Evolutionary conservation across 805 yeast genomes (phyloP), one percentile per base, ranked within the genome.

Genomic region (Priceomyces medius): DNA sequence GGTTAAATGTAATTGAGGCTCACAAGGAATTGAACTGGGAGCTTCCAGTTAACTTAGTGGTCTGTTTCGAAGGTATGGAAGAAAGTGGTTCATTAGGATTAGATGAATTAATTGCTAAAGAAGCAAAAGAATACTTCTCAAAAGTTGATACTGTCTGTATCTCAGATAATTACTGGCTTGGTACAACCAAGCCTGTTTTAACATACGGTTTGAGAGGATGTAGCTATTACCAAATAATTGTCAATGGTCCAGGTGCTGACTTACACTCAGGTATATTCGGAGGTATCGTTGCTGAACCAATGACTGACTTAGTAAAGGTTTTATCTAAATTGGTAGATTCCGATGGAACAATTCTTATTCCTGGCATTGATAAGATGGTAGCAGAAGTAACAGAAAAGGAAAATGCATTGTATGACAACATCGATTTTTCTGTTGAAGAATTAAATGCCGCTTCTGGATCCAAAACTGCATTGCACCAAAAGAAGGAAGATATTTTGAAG

Each of bases 1-100:
- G 99, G 99, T 77, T 93, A 61, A 91, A 93, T 62, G 84, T 83
- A 31, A 74, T 93, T 32, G 85, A 90, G 68, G 97, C 99, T 12
- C 97, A 93, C 68, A 81, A 76, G 43, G 85, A 81, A 52, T 77
- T 88, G 43, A 89, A 88, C 16, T 58, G 87, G 57, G 97, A 90
- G 49, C 75, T 93, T 44, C 99, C 99, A 14, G 97, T 93, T 48
- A 93, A 93, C 70, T 68, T 93, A 54, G 78, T 89, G 37, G 84
- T 86, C 61, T 88, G 97, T 66, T 93, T 93, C 57, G 99, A 93
- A 70, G 98, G 99, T 47, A 93, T 93, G 99, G 99, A 93, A 70
- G 99, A 93, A 70, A 82, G 90, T 49, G 99, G 99, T 18, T 88
- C 97, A 24, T 66, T 88, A 38, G 98, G 98, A 26, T 77, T 93